Conservation (phyloP, 805 yeast species). For the Candida suzukii region DNA sequence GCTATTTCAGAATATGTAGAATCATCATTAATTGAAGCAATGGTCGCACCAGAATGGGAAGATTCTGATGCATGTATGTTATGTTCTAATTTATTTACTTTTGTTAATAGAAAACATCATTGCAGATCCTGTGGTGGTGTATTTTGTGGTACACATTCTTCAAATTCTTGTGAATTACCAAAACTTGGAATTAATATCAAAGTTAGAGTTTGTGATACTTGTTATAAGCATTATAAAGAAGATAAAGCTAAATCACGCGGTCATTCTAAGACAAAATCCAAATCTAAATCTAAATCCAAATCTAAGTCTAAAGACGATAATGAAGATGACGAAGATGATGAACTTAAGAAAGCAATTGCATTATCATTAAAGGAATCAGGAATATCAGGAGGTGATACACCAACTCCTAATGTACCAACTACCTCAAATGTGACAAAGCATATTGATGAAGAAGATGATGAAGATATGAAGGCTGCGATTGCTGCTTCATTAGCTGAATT, state of each 20-base stretch:
- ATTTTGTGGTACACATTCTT: constrained; percentile 80
- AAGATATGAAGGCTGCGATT: constrained; percentile 88
- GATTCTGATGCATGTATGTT: constrained; percentile 95
- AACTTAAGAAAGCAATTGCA: constrained; percentile 69
- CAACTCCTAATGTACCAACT: constrained; percentile 3
- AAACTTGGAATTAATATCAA: constrained; percentile 81
- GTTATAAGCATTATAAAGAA: constrained; percentile 56
- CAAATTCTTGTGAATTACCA: constrained; percentile 63
- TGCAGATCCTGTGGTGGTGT: constrained; percentile 98
- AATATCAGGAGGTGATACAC: constrained; percentile 7
- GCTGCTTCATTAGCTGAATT: constrained; percentile 82
- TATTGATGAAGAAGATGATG: constrained; percentile 59
- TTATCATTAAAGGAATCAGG: constrained; percentile 59
- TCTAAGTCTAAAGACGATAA: constrained; percentile 14
- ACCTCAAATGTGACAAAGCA: background rate
- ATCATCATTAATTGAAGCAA: constrained; percentile 66
- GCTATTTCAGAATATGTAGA: constrained; percentile 30
- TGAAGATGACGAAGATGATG: constrained; percentile 59
- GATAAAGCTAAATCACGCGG: constrained; percentile 14
- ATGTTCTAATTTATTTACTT: constrained; percentile 72
- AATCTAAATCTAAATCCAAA: constrained; percentile 12
- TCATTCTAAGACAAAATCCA: constrained; percentile 10
- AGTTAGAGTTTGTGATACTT: constrained; percentile 90
- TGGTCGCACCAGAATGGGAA: constrained; percentile 96
- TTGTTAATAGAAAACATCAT: constrained; percentile 89